Evolutionary conservation across 2,329 filamentous ascomycete genomes (phyloP), one percentile per base, ranked within the genome.

Genomic region (Xylaria polymorpha): DNA sequence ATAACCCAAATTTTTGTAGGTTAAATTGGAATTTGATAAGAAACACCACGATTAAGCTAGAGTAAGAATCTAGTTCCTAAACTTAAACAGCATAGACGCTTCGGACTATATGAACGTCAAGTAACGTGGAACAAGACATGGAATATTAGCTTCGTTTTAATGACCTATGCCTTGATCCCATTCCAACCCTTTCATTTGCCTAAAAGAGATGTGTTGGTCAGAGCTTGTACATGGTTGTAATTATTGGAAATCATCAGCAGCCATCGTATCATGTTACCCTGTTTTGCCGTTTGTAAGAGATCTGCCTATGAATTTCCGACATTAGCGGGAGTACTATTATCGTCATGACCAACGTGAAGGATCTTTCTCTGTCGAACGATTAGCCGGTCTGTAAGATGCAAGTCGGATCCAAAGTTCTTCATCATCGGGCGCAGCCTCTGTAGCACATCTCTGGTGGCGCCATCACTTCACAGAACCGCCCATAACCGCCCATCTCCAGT

Each of bases 391-490:
- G 22, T 50, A 25, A n/a, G 25, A n/a, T 35, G 50, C 15, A 4
- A n/a, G 29, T 39, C 14, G 53, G 35, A 37, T 39, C 18, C 12
- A 56, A 10, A 39, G 5, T 14, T 22, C 10, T 7, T 3, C 18
- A 22, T 56, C 4, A 7, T 22, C 35, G 6, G n/a, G 20, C 15
- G n/a, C 55, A 44, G 35, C 10, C 37, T 25, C 20, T 20, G 41
- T 61, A 14, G 32, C 32, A 5, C n/a, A 25, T 10, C 22, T 25
- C 59, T 22, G 29, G 44, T 67, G 64, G 64, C 64, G 37, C 64
- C 64, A 66, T 62, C 48, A 37, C n/a, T 18, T 44, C 37, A 12
- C 22, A 58, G 64, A 67, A 57, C 64, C 64, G 55, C 64, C n/a
- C n/a, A n/a, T n/a, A n/a, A n/a, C n/a, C n/a, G n/a, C n/a, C n/a